These are phyloP conservation scores for Penicillium waksmanii DNA, from an alignment of 495 filamentous ascomycete genomes.

Conservation along the genomic window DNA sequence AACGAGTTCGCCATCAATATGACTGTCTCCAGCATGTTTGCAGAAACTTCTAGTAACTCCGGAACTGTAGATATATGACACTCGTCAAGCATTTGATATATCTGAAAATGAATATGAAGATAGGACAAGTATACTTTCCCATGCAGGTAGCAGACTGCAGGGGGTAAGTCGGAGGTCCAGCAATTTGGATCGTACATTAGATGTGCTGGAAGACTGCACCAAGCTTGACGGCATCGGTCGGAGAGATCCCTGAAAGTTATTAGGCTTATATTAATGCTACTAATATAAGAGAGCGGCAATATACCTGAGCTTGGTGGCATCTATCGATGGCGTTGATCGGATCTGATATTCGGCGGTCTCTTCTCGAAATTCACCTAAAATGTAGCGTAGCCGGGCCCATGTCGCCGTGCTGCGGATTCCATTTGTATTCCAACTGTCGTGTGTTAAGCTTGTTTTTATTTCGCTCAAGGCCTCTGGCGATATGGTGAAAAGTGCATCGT, in stretches of 20 bases:
- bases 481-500: constrained; percentile 16
- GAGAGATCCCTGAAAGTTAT: constrained; percentile 18
- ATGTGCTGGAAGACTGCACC: constrained; percentile 19
- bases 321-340: constrained; percentile 13
- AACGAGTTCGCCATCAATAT: constrained; percentile 21
- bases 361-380: constrained; percentile 24
- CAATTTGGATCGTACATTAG: constrained; percentile 19
- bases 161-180: constrained; percentile 21
- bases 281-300: background rate
- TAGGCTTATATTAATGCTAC: background rate
- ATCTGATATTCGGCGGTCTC: constrained; percentile 26
- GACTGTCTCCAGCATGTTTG: constrained; percentile 25
- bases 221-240: constrained; percentile 17
- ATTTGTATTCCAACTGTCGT: constrained; percentile 24
- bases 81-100: constrained; percentile 21
- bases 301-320: constrained; percentile 20
- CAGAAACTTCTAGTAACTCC: constrained; percentile 21
- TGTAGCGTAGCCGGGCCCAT: constrained; percentile 25
- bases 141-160: constrained; percentile 19
- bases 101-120: constrained; percentile 26
- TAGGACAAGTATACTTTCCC: constrained; percentile 25
- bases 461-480: constrained; percentile 9
- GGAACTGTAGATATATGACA: constrained; percentile 6
- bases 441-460: constrained; percentile 7
- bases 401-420: constrained; percentile 19